Evolutionary conservation across 306 rosid genomes (phyloP).

Genomic region (Cyamopsis tetragonoloba): DNA sequence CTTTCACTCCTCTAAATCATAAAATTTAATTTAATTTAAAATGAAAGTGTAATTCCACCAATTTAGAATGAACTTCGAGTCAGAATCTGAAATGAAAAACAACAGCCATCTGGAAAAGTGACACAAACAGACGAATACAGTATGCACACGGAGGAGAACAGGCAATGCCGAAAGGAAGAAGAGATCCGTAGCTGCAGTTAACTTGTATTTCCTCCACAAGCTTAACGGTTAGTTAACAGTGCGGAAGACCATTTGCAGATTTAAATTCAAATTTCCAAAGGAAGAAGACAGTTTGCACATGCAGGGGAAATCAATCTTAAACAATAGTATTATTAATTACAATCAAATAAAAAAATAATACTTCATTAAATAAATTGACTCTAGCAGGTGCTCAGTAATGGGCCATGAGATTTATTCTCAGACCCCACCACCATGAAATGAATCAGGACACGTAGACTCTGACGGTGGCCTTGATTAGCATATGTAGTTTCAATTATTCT

Average conservation of each 20-base stretch:
- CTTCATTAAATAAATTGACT: conserved; percentile 15
- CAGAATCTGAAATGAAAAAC: not conserved
- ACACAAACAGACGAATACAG: too few species aligned
- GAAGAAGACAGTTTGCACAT: conserved; percentile 38
- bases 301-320: conserved; percentile 7
- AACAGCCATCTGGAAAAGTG: not conserved
- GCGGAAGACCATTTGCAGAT: conserved; percentile 1
- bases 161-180: not conserved
- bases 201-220: conserved; percentile 14
- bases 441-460: conserved; percentile 19
- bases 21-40: too few species aligned
- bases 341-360: not conserved
- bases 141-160: too few species aligned
- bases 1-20: too few species aligned
- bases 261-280: conserved; percentile 35
- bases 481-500: not conserved
- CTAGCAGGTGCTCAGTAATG: not conserved
- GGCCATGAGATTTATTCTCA: conserved; percentile 5
- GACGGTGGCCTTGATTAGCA: conserved; percentile 12
- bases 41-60: too few species aligned
- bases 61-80: too few species aligned
- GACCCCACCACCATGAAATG: conserved; percentile 25
- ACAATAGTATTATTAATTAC: conserved; percentile 15
- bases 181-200: not conserved
- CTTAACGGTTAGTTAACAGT: conserved; percentile 12